Evolutionary conservation across 345 rosid species (phyloP), one percentile per base, ranked within the genome.

Genomic region (Eucalyptus curtisii): DNA sequence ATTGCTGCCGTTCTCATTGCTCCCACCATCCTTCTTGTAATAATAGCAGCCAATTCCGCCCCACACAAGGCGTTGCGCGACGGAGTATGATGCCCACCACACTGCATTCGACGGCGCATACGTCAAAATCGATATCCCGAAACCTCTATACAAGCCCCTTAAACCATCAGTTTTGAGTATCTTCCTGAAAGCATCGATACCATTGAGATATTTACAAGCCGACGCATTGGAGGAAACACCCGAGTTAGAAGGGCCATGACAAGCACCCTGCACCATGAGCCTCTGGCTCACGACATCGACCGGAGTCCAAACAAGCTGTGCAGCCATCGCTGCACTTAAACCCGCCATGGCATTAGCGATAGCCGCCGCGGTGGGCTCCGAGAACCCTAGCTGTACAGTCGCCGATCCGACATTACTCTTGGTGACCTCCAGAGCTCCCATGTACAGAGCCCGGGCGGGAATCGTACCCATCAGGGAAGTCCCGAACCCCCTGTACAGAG

Each of bases 281-380:
- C 99, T 91, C 91, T 97, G 99, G 93, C 96, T 97, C 71, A 97
- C 99, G 10, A 97, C 99, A 91, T 97, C 99, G 48, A 97, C 91
- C 6, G 99, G 99, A 24, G 99, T 97, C 99, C 99, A 97, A 71
- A 96, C 98, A 49, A 97, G 92, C 88, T 97, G 99, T 3, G 99
- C 98, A 5, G 99, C 97, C 98, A 94, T 93, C 20, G 99, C 99
- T 7, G 99, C 98, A 19, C 94, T 96, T 61, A 96, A 90, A 6
- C 99, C 99, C 1, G 97, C 99, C 48, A 89, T 94, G 0, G 98
- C 99, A 92, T 96, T 96, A 33, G 99, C 98, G 10, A 93, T 91
- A 0, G 98, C 93, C 0, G 97, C 90, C 0, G 98, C 97, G 2
- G 97, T 90, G 3, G 95, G 95, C 82, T 96, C 99, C 0, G 98